These are phyloP conservation scores for Porpolomopsis calyptriformis DNA, from an alignment of 768 basidiomycete species.

Conservation along the genomic window DNA sequence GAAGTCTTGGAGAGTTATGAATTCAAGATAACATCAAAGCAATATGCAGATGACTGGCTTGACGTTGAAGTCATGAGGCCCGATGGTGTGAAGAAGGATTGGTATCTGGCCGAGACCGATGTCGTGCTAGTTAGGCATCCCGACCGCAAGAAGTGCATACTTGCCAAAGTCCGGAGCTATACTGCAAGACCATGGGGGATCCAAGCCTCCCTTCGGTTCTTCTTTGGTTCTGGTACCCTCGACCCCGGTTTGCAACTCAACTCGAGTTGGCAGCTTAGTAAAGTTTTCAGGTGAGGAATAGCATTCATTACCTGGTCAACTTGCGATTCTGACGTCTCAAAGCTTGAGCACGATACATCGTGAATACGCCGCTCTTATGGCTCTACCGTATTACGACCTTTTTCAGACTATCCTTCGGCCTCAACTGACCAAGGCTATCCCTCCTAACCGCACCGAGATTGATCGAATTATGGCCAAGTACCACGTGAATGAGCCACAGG, in stretches of 20 bases:
- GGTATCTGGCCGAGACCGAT: conserved; percentile 74
- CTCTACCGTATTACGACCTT: conserved; percentile 74
- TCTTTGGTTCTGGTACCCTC: conserved; percentile 23
- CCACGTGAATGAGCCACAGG: conserved; percentile 88
- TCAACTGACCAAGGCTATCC: conserved; percentile 36
- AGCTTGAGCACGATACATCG: conserved; percentile 88
- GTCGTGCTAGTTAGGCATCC: conserved; percentile 67
- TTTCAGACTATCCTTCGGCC: conserved; percentile 62
- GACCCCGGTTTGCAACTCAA: conserved; percentile 57
- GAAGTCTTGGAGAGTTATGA: conserved; percentile 42
- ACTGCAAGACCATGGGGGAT: conserved; percentile 31
- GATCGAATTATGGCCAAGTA: conserved; percentile 56
- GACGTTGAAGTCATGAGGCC: conserved; percentile 63
- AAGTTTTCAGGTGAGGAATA: conserved; percentile 64
- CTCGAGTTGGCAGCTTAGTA: conserved; percentile 63
- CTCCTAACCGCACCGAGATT: conserved; percentile 42
- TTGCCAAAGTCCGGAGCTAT: conserved; percentile 53
- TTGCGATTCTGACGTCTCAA: neutral
- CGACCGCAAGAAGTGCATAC: conserved; percentile 39
- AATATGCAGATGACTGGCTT: conserved; percentile 71
- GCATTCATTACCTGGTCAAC: neutral
- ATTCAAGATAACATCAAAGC: conserved; percentile 57
- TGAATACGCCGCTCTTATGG: conserved; percentile 82
- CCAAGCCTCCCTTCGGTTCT: conserved; percentile 52
- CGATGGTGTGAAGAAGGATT: conserved; percentile 52